Evolutionary conservation across 306 rosid species (phyloP), one percentile per base, ranked within the genome.

Genomic region (Prunus salicina): DNA sequence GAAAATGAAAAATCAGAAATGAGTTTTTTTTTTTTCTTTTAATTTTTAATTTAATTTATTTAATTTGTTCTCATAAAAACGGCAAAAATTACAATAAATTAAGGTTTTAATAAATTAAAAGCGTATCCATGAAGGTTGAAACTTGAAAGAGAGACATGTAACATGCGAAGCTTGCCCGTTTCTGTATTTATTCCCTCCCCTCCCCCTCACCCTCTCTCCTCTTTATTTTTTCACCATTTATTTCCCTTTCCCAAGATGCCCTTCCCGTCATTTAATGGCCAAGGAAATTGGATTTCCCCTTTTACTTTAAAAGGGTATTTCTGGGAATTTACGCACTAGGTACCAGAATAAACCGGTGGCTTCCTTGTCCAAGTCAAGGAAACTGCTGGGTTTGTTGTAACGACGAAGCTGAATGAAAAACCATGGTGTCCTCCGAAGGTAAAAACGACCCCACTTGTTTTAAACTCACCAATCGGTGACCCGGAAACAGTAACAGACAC

Each of bases 301-400:
- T 12, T 5, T 25, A 6, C 2, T 25, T 25, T 0, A 25, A 28
- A 60, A 12, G 65, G 65, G 43, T 30, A 15, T 8, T 62, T 62
- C 45, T 62, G 45, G 20, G n/a, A 28, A 49, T 62, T 53, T 80
- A 64, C 8, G 43, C 8, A 12, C 10, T 53, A 18, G 2, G 18
- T 11, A 79, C 88, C 84, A 82, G 77, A 80, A 74, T 76, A 69
- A 83, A 82, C 92, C 71, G 87, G 86, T 82, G 74, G 85, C 80
- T 78, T 80, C 76, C 82, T 81, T 83, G 92, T 84, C 86, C 74
- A 73, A 82, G 93, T 91, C 86, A 87, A 88, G 88, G 86, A 87
- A 91, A 87, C 93, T 87, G 92, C 87, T 86, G 38, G 76, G 89
- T 78, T 84, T 63, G 90, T 86, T 93, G 91, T 82, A 86, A 93